Percentiles rank a stretch among this genome's conserved stretches.
These are phyloP conservation scores for Plenodomus tracheiphilus DNA, from an alignment of 2,329 filamentous ascomycete genomes.

Conservation along the genomic window DNA sequence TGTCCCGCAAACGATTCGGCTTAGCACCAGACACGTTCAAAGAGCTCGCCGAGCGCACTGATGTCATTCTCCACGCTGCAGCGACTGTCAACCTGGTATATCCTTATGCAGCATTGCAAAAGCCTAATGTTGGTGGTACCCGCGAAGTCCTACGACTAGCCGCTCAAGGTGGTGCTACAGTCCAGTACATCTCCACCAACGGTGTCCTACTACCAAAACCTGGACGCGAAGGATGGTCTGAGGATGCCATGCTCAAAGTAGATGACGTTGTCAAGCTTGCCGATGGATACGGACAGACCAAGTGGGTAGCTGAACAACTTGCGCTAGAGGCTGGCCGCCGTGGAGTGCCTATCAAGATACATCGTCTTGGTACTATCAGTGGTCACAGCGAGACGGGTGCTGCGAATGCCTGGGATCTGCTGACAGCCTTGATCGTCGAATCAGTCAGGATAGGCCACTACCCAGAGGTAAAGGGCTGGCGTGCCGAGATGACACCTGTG, in stretches of 20 bases:
- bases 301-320: constrained; percentile 79
- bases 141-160: constrained; percentile 74
- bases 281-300: constrained; percentile 78
- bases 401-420: constrained; percentile 76
- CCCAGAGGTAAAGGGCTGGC: constrained; percentile 74
- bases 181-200: constrained; percentile 80
- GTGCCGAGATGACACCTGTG: constrained; percentile 81
- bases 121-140: constrained; percentile 78
- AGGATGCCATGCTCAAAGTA: constrained; percentile 68
- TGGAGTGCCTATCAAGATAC: constrained; percentile 71
- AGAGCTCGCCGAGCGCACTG: constrained; percentile 64
- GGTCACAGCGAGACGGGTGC: constrained; percentile 76
- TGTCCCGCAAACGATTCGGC: constrained; percentile 70
- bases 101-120: constrained; percentile 74
- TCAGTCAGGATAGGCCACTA: constrained; percentile 72
- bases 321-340: constrained; percentile 69
- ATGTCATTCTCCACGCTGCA: constrained; percentile 77
- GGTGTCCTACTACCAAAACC: constrained; percentile 72
- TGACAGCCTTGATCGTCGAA: constrained; percentile 76
- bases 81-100: constrained; percentile 77
- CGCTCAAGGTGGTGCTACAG: constrained; percentile 66
- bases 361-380: constrained; percentile 76
- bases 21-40: constrained; percentile 68
- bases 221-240: constrained; percentile 67
- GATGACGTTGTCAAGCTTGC: constrained; percentile 69